Conservation (phyloP, 2,329 filamentous ascomycete genomes). For the Colletotrichum cereale region DNA sequence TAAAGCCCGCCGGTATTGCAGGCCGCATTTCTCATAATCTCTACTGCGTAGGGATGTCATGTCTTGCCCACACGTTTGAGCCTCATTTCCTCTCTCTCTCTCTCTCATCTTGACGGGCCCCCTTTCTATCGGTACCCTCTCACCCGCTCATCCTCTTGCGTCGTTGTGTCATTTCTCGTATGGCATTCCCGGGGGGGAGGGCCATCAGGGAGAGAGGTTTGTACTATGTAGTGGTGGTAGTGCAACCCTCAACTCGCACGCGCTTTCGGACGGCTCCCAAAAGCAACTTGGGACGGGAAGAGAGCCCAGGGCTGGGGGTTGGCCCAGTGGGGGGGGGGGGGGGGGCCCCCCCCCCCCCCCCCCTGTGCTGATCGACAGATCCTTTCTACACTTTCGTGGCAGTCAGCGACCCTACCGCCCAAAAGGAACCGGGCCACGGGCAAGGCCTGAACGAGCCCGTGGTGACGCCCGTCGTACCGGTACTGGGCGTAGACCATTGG, state of each 20-base stretch:
- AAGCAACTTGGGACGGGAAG: conserved; percentile 36
- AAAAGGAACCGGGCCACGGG: conserved; percentile 10
- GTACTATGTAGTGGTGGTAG: neutral
- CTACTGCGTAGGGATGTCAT: neutral
- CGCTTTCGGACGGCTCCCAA: conserved; percentile 23
- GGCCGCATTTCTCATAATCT: conserved; percentile 13
- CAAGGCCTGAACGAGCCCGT: conserved; percentile 17
- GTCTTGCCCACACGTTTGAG: conserved; percentile 31
- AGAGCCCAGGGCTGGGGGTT: conserved; percentile 20
- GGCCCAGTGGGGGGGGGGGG: no score
- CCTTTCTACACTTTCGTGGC: conserved; percentile 33
- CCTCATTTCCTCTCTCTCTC: conserved; percentile 27
- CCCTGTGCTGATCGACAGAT: conserved; percentile 42
- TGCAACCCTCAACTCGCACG: neutral
- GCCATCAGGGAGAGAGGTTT: neutral
- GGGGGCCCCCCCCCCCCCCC: neutral
- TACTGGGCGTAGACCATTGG: conserved; percentile 26
- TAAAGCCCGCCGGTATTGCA: neutral
- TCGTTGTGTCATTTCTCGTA: conserved; percentile 19
- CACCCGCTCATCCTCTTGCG: neutral
- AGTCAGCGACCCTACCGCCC: conserved; percentile 17
- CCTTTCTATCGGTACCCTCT: neutral
- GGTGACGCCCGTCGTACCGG: conserved; percentile 33
- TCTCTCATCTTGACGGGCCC: neutral
- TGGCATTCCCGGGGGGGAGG: neutral